Base-by-base conservation (phyloP, 2,329 filamentous ascomycete species). In the Pseudogymnoascus sp. region DNA sequence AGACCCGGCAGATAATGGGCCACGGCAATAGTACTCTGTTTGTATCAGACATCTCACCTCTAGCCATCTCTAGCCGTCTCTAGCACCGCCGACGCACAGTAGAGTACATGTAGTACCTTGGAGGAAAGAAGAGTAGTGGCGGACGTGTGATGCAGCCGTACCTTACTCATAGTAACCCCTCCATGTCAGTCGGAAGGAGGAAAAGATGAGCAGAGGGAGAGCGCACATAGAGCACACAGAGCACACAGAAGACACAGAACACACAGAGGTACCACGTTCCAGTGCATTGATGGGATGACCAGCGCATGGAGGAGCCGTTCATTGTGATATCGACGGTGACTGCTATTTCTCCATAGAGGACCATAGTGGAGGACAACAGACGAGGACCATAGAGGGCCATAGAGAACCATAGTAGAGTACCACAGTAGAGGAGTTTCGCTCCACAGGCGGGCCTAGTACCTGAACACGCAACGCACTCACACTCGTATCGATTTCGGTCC, bases 131-230 rank as follows among this genome's bases (percentile, higher is more conserved):
- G 46, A 28, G 7, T 53, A 53, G 46, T 53, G 46, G 46, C 46
- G 46, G 46, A 53, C 26, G 46, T 53, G 46, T 16, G 46, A 53
- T 53, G 46, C 46, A 53, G 46, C 46, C 46, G 46, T 53, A 53
- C 46, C 46, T 53, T 53, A 53, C 46, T 53, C 14, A 31, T 3
- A 16, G 14, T 16, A 16, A 53, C 46, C 46, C 46, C 46, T 53
- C 46, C 46, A 53, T 53, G 46, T 53, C 46, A 53, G 46, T 53
- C 46, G 46, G 2, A 50, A 53, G 26, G 10, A 53, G 46, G 26
- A 53, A 50, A 53, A 31, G 46, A 53, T 53, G 46, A 6, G 46
- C 46, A 16, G 24, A 53, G 24, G 3, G 14, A 53, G 10, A 31
- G 14, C 16, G 46, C 26, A 26, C 19, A 46, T 24, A 14, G 22